Evolutionary conservation across 1,284 basidiomycete species (phyloP).

Genomic region (Phlebopus sp.): DNA sequence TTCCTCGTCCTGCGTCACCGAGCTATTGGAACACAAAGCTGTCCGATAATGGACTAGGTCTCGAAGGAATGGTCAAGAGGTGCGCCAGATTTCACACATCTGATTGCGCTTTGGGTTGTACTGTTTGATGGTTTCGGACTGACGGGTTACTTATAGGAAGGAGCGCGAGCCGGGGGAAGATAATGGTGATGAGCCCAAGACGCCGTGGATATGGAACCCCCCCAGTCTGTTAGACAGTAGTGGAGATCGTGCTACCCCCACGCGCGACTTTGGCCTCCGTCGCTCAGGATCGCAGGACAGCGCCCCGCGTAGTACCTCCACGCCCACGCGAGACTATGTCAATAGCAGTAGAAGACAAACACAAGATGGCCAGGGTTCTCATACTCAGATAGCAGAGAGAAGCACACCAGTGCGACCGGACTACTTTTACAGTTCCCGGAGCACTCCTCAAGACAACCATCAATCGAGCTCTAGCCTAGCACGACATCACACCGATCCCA

Average conservation of each 20-base stretch:
- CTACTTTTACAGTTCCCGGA: conserved; percentile 16
- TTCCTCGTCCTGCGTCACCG: conserved; percentile 52
- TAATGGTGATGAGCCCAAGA: conserved; percentile 32
- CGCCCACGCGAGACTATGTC: conserved; percentile 24
- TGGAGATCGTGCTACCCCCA: conserved; percentile 30
- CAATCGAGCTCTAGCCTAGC: conserved; percentile 11
- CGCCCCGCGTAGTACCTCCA: conserved; percentile 3
- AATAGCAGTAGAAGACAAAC: conserved; percentile 12
- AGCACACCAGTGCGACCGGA: conserved; percentile 11
- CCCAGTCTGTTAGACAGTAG: conserved; percentile 29
- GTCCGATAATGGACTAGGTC: conserved; percentile 58
- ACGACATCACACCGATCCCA: conserved; percentile 27
- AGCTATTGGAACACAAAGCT: conserved; percentile 59
- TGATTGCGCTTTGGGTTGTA: background rate
- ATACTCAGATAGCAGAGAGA: conserved; percentile 25
- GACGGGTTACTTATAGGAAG: conserved; percentile 29
- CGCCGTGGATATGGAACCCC: conserved; percentile 48
- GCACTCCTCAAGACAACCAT: conserved; percentile 15
- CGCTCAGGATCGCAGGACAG: conserved; percentile 22
- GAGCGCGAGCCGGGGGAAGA: conserved; percentile 27
- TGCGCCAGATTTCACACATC: conserved; percentile 34
- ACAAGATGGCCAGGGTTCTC: conserved; percentile 14
- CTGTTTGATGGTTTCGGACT: conserved; percentile 6
- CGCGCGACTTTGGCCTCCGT: conserved; percentile 32
- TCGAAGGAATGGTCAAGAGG: conserved; percentile 62